Evolutionary conservation across 2,329 filamentous ascomycete species (phyloP).

Genomic region (Microsporum audouinii): DNA sequence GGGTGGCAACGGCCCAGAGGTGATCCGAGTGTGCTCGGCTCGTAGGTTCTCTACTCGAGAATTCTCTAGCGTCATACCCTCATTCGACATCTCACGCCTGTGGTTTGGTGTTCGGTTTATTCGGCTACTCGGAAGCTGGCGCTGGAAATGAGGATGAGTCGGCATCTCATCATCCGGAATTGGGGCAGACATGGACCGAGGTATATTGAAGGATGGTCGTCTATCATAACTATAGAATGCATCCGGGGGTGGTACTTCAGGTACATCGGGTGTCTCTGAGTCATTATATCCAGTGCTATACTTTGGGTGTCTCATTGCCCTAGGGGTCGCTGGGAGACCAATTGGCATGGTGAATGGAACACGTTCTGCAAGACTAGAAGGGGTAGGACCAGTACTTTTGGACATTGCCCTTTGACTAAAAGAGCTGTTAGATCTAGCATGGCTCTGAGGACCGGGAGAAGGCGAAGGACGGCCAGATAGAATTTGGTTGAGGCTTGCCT

Average conservation of each 20-base stretch:
- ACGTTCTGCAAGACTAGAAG: conserved; percentile 31
- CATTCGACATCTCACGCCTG: conserved; percentile 6
- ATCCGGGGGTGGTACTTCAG: conserved; percentile 19
- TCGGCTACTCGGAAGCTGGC: conserved; percentile 31
- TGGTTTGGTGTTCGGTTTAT: conserved; percentile 15
- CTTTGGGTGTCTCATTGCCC: conserved; percentile 73
- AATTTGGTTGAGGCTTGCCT: conserved; percentile 22
- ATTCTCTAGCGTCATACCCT: conserved; percentile 9
- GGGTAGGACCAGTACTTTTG: conserved; percentile 27
- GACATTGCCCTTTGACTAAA: conserved; percentile 26
- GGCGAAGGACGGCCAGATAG: conserved; percentile 10
- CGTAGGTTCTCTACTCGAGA: conserved; percentile 8
- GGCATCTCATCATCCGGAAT: conserved; percentile 26
- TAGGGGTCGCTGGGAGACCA: conserved; percentile 80
- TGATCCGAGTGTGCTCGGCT: conserved; percentile 9
- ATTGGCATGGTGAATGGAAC: conserved; percentile 46
- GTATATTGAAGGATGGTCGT: conserved; percentile 21
- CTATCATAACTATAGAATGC: conserved; percentile 3
- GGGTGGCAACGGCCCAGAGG: conserved; percentile 28
- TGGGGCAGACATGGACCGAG: conserved; percentile 31
- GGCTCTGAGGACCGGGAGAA: conserved; percentile 29
- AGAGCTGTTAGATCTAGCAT: conserved; percentile 25
- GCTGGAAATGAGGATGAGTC: conserved; percentile 32
- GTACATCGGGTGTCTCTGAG: conserved; percentile 46
- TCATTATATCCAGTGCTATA: conserved; percentile 42